Percentiles rank a stretch among this genome's conserved stretches.
phyloP scores from a whole-genome alignment of 2,329 filamentous ascomycete species.

The Geosmithia morbida region DNA sequence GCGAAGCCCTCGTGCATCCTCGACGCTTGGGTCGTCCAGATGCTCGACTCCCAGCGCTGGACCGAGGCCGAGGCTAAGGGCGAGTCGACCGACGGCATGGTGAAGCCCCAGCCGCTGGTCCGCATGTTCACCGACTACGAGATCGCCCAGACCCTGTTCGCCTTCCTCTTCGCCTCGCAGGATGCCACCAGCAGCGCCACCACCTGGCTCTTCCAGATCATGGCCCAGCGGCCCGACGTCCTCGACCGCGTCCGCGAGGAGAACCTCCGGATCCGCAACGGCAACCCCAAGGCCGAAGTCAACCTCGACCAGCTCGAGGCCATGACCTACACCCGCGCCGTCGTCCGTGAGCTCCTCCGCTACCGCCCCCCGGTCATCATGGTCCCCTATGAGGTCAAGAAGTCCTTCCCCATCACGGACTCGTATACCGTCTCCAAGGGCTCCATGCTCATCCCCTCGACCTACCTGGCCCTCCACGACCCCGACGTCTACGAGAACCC shows the following conservation, averaged over 20 bases:
- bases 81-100: constrained; percentile 47
- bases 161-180: constrained; percentile 93
- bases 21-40: constrained; percentile 84
- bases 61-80: constrained; percentile 65
- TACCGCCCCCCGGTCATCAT: constrained; percentile 95
- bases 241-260: constrained; percentile 85
- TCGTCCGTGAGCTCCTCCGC: constrained; percentile 80
- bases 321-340: constrained; percentile 79
- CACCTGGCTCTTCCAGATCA: constrained; percentile 91
- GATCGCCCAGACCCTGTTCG: constrained; percentile 87
- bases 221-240: constrained; percentile 86
- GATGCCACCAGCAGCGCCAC: constrained; percentile 89
- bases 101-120: constrained; percentile 72
- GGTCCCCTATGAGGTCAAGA: constrained; percentile 92
- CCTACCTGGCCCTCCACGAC: constrained; percentile 82
- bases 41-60: constrained; percentile 75
- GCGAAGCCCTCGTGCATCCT: constrained; percentile 84
- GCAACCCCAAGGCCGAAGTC: constrained; percentile 55
- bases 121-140: constrained; percentile 83
- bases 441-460: constrained; percentile 87
- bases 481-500: constrained; percentile 85
- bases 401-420: constrained; percentile 79
- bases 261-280: constrained; percentile 63
- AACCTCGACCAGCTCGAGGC: constrained; percentile 79
- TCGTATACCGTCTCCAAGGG: constrained; percentile 89